phyloP scores from a whole-genome alignment of 441 rosid genomes.

The Populus trichocarpa region DNA sequence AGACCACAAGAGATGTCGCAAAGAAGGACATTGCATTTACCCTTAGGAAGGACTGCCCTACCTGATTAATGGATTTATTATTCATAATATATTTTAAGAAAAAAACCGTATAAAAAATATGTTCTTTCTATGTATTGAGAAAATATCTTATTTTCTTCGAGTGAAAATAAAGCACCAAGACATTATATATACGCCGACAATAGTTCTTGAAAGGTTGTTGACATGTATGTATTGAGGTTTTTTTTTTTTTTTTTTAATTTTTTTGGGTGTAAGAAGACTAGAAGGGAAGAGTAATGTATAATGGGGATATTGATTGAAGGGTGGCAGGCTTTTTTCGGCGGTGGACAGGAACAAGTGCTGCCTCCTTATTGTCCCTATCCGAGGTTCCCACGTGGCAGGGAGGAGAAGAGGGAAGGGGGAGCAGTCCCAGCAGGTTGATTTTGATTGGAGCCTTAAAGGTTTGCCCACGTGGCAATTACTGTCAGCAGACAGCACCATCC shows the following conservation, averaged over 20 bases:
- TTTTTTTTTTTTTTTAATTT: no score
- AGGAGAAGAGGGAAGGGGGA: no score
- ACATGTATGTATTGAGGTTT: no score
- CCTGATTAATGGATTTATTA: background rate
- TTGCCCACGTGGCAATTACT: slow-evolving; percentile 32
- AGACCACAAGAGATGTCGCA: background rate
- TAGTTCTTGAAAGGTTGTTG: no score
- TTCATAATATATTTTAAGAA: background rate
- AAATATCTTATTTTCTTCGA: no score
- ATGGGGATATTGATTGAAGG: slow-evolving; percentile 1
- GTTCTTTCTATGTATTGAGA: no score
- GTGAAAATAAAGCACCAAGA: no score
- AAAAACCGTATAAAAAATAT: no score
- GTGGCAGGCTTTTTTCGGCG: slow-evolving; percentile 31
- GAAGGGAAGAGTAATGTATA: background rate
- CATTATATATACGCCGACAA: no score
- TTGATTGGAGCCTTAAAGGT: slow-evolving; percentile 25
- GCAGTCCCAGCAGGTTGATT: no score
- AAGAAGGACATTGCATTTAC: background rate
- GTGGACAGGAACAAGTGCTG: slow-evolving; percentile 21
- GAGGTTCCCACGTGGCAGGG: slow-evolving; percentile 40
- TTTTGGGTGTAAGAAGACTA: no score
- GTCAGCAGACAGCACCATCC: slow-evolving; percentile 9
- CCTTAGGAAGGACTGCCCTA: background rate
- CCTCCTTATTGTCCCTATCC: slow-evolving; percentile 20